These are phyloP conservation scores for Sindora glabra DNA, from an alignment of 306 rosid species.

Conservation along the genomic window DNA sequence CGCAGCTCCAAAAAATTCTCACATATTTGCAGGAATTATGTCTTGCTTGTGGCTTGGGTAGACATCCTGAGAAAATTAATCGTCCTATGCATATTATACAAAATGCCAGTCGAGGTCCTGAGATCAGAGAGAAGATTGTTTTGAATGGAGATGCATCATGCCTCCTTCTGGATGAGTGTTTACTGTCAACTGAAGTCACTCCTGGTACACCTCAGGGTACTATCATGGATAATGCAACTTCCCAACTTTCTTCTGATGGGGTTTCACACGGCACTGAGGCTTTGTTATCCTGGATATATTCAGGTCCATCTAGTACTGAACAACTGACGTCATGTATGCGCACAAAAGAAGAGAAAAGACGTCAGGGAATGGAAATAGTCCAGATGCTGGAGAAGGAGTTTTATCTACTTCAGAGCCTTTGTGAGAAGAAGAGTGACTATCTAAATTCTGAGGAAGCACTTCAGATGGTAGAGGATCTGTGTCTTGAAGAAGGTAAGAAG, in stretches of 20 bases:
- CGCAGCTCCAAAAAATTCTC: conserved; percentile 73
- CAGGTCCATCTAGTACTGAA: conserved; percentile 60
- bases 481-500: conserved; percentile 76
- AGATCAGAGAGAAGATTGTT: conserved; percentile 66
- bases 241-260: conserved; percentile 39
- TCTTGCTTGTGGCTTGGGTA: conserved; percentile 69
- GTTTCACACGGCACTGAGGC: conserved; percentile 33
- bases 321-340: conserved; percentile 68
- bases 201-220: conserved; percentile 27
- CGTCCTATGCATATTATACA: conserved; percentile 40
- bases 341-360: conserved; percentile 60
- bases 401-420: conserved; percentile 59
- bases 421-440: conserved; percentile 78
- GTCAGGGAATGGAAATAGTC: conserved; percentile 62
- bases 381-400: conserved; percentile 83
- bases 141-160: conserved; percentile 72
- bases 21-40: conserved; percentile 86
- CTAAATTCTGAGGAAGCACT: conserved; percentile 70
- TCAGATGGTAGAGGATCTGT: conserved; percentile 77
- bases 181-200: conserved; percentile 38
- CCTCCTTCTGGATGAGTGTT: conserved; percentile 67
- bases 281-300: conserved; percentile 73
- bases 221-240: no score
- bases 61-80: no score
- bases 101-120: conserved; percentile 35